Evolutionary conservation across 768 basidiomycete species (phyloP).

Genomic region (Coprinopsis sp.): DNA sequence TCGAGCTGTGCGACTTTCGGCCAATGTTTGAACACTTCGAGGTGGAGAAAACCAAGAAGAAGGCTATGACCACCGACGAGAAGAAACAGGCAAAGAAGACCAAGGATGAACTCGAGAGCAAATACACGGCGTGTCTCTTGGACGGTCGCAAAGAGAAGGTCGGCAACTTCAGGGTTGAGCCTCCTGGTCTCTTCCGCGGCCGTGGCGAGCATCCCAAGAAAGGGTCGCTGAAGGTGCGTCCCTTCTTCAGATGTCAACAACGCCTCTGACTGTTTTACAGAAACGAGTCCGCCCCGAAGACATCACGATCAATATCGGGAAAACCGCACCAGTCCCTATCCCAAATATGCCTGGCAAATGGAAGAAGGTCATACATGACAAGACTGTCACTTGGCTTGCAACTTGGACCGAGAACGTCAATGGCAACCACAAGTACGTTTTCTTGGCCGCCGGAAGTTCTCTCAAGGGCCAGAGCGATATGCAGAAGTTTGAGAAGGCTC

Average conservation of each 20-base stretch:
- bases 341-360: slow-evolving; percentile 92
- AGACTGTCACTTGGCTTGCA: slow-evolving; percentile 98
- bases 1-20: slow-evolving; percentile 87
- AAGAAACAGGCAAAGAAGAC: slow-evolving; percentile 89
- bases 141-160: slow-evolving; percentile 98
- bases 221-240: slow-evolving; percentile 82
- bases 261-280: slow-evolving; percentile 33
- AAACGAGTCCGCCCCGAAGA: slow-evolving; percentile 89
- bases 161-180: slow-evolving; percentile 97
- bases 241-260: neutral
- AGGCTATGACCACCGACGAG: slow-evolving; percentile 74
- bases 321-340: slow-evolving; percentile 65
- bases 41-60: slow-evolving; percentile 89
- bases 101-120: slow-evolving; percentile 79
- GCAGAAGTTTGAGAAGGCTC: slow-evolving; percentile 96
- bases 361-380: slow-evolving; percentile 85
- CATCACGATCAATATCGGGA: slow-evolving; percentile 91
- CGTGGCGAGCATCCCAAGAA: slow-evolving; percentile 99
- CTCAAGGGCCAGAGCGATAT: slow-evolving; percentile 98
- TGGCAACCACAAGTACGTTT: slow-evolving; percentile 93
- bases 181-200: slow-evolving; percentile 96
- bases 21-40: slow-evolving; percentile 95
- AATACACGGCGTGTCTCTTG: slow-evolving; percentile 81
- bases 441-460: slow-evolving; percentile 94
- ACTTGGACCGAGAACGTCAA: slow-evolving; percentile 99